Conservation (phyloP, 2,329 filamentous ascomycete genomes). For the Penicillium digitatum region DNA sequence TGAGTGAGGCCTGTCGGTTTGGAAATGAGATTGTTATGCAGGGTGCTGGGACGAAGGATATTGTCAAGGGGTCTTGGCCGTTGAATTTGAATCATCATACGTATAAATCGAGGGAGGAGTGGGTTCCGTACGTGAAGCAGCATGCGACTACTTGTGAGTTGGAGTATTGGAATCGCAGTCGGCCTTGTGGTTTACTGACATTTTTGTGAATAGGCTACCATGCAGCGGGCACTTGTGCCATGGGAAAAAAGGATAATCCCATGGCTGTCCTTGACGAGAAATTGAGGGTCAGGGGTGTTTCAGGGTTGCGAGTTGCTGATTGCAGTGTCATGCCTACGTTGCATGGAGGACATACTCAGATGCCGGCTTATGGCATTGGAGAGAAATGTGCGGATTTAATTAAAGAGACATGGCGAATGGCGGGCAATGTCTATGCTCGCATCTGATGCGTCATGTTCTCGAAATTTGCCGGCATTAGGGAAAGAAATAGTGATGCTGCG, state of each 20-base stretch:
- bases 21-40: conserved; percentile 59
- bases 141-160: conserved; percentile 58
- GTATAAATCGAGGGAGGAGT: conserved; percentile 54
- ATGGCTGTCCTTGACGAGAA: conserved; percentile 53
- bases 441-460: conserved; percentile 4
- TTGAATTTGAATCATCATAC: conserved; percentile 50
- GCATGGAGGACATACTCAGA: conserved; percentile 53
- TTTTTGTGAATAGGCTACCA: conserved; percentile 47
- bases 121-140: conserved; percentile 55
- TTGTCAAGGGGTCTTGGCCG: conserved; percentile 61
- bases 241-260: conserved; percentile 49
- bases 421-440: conserved; percentile 16
- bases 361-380: conserved; percentile 57
- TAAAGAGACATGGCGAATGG: conserved; percentile 36
- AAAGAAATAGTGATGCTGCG: neutral
- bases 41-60: conserved; percentile 55
- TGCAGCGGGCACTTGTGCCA: conserved; percentile 55
- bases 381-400: conserved; percentile 54
- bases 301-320: conserved; percentile 53
- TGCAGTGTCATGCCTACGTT: conserved; percentile 52
- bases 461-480: neutral
- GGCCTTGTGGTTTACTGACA: neutral
- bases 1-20: conserved; percentile 56
- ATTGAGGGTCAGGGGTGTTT: conserved; percentile 52
- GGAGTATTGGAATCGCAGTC: neutral